Evolutionary conservation across 805 yeast genomes (phyloP).

Genomic region (Pichia pseudocactophila): DNA sequence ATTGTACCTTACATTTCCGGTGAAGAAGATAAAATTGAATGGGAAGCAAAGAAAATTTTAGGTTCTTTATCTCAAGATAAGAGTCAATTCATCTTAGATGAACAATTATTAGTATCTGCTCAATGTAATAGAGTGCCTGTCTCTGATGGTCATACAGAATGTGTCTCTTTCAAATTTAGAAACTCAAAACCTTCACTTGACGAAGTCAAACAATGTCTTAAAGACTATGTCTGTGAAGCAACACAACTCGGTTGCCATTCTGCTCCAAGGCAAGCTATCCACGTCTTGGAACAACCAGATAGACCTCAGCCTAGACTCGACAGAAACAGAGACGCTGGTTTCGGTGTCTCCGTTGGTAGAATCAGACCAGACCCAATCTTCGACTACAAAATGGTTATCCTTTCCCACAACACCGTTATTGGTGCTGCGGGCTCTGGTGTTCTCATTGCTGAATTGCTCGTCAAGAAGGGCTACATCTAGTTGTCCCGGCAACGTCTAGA

Average conservation of each 20-base stretch:
- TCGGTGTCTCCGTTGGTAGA: slow-evolving; percentile 91
- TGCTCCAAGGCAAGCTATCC: slow-evolving; percentile 89
- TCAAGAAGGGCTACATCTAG: slow-evolving; percentile 67
- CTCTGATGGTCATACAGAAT: slow-evolving; percentile 95
- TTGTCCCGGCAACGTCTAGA: no score
- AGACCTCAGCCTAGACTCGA: slow-evolving; percentile 98
- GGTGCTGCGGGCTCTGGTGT: slow-evolving; percentile 99
- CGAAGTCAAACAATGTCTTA: slow-evolving; percentile 59
- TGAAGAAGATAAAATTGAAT: slow-evolving; percentile 96
- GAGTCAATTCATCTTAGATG: slow-evolving; percentile 48
- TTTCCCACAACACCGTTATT: slow-evolving; percentile 93
- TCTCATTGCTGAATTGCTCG: slow-evolving; percentile 83
- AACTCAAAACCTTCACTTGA: slow-evolving; percentile 79
- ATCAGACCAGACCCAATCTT: slow-evolving; percentile 87
- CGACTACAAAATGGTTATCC: slow-evolving; percentile 93
- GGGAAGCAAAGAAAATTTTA: slow-evolving; percentile 94
- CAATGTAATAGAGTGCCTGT: slow-evolving; percentile 97
- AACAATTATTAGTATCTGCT: slow-evolving; percentile 81
- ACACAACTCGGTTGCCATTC: slow-evolving; percentile 71
- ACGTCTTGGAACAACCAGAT: slow-evolving; percentile 81
- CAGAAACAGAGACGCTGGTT: slow-evolving; percentile 90
- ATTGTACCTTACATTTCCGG: slow-evolving; percentile 92
- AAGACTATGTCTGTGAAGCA: slow-evolving; percentile 79
- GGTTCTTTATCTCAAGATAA: slow-evolving; percentile 52
- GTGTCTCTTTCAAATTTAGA: slow-evolving; percentile 79